Base-by-base conservation (phyloP, 257 asterid genomes). In the Nicotiana noctiflora region DNA sequence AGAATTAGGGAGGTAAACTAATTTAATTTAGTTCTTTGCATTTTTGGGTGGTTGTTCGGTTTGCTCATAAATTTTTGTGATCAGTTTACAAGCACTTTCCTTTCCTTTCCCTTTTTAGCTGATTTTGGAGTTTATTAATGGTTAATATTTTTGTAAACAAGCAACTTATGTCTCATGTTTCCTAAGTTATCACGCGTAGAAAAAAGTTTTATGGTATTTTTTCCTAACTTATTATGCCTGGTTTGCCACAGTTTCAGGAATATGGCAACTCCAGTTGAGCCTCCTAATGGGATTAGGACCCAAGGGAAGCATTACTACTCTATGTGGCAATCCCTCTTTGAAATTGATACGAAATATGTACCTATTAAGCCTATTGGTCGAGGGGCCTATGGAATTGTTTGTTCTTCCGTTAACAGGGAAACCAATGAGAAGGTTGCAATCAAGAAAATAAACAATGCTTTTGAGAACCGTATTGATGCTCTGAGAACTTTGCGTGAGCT, bases 361-460 rank as follows among this genome's bases (percentile, higher is more conserved):
- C 94, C 94, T 3, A 89, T 90, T 83, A 89, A 89, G 88, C 92
- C 92, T 18, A 89, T 90, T 40, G 94, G 94, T 19, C 88, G 92
- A 68, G 94, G 94, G 32, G 94, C 92, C 4, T 89, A 89, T 25
- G 94, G 94, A 37, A 86, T 90, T 53, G 94, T 90, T 23, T 90
- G 92, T 56, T 90, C 94, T 65, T 89, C 94, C 2, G 55, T 87
- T 17, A 90, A 90, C 86, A 90, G 78, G 80, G 92, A 87, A 81
- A 87, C 89, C 25, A 86, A 86, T 56, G 94, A 90, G 79, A 90
- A 85, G 81, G 92, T 89, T 17, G 94, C 94, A 31, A 90, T 90
- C 85, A 90, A 90, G 84, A 89, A 81, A 86, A 90, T 90, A 79
- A 84, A 89, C 80, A 89, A 89, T 12, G 91, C 86, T 2, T 90